Evolutionary conservation across 768 basidiomycete species (phyloP), one percentile per base, ranked within the genome.

Genomic region (Naganishia vaughanmartiniae): DNA sequence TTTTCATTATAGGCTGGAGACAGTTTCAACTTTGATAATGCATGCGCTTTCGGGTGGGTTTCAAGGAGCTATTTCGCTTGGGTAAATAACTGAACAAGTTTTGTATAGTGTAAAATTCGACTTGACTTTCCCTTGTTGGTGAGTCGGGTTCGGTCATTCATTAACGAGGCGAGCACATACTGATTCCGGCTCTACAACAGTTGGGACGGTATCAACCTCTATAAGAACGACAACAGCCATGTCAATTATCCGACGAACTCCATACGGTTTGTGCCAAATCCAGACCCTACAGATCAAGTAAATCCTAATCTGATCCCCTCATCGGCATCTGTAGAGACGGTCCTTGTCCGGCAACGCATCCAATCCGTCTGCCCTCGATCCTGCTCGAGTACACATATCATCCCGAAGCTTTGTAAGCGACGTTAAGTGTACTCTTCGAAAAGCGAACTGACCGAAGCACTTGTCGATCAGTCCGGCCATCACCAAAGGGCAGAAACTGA

Each of bases 121-220:
- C 28, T 54, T 54, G 53, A 54, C 53, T 7, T 54, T 54, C 53
- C 53, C 53, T 9, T 24, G 7, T 15, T 54, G 53, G 53, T 24
- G n/a, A 24, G 53, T 26, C 28, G n/a, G 28, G 15, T n/a, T 9
- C 17, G n/a, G 9, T n/a, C 2, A n/a, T n/a, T 24, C 15, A 15
- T n/a, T 24, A 54, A 24, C 9, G n/a, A 54, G 53, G 24, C 28
- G 53, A 30, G 3, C 4, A 24, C 10, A 11, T 54, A 30, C n/a
- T 54, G 3, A 30, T 53, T 66, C 79, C 75, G 70, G 77, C 75
- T 42, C 17, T 42, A 42, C 14, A 54, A 67, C 0, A 79, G 79
- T 69, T 80, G 79, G 79, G 74, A 80, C 51, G 79, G 79, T 57
- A 57, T 72, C 33, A 75, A 80, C 71, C 73, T 79, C 5, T 15